Evolutionary conservation across 192 early-diverging fungal genomes (phyloP), one percentile per base, ranked within the genome.

Genomic region (Dissophora ornata): DNA sequence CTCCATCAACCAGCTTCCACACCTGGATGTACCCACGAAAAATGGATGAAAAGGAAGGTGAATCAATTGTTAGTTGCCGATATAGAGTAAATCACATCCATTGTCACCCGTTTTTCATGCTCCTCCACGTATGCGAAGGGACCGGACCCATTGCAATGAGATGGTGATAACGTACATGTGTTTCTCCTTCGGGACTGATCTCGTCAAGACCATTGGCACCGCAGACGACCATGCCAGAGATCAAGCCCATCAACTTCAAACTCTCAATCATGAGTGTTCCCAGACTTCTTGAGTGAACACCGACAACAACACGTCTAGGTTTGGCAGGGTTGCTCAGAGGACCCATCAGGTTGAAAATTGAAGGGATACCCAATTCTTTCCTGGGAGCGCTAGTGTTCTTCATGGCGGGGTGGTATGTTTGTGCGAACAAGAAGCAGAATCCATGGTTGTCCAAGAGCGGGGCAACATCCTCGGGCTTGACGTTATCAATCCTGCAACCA

Each of bases 401-500:
- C 93, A 98, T 94, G 28, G 92, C 87, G 9, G 97, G 94, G 69
- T 99, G 95, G 75, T 93, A 99, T 2, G 81, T 90, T 74, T 92
- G 95, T 12, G 96, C 89, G 67, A 97, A 97, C 61, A 99, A 77
- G 70, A 99, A 99, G 65, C 95, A 97, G 68, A 95, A 99, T 34
- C 86, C 83, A 52, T 83, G 67, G 34, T 84, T 44, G 46, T 83
- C 60, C 19, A 99, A 48, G 21, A 96, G 71, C n/a, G 73, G 63
- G 16, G 84, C 87, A 5, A 96, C 92, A 21, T 89, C 53, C 6
- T 82, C 84, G 1, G 94, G 89, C 29, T 84, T 59, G 10, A 97
- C 79, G 38, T 84, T 81, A 9, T 60, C 79, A 36, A 99, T 86
- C 36, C 85, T 77, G 63, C 94, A 96, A 33, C 92, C 92, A 51